These are phyloP conservation scores for Ceratocystis alfenasii DNA, from an alignment of 2,329 filamentous ascomycete species.

Conservation along the genomic window DNA sequence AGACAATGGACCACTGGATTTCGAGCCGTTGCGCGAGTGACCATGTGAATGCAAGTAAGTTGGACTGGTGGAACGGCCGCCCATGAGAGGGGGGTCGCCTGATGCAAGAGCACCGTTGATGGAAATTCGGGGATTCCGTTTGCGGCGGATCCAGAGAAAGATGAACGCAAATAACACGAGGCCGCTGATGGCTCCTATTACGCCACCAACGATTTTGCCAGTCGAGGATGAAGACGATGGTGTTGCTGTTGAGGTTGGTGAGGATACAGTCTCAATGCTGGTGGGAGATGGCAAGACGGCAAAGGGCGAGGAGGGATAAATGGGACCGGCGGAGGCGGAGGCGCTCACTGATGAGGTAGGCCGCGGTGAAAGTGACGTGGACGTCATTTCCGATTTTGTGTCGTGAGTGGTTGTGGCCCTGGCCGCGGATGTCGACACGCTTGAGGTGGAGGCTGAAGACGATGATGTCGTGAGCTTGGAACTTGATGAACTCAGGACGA, in stretches of 20 bases:
- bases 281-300: conserved; percentile 3
- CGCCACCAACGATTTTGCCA: conserved; percentile 37
- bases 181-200: conserved; percentile 36
- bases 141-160: conserved; percentile 33
- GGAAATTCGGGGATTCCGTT: conserved; percentile 24
- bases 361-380: background rate
- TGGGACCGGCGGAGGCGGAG: background rate
- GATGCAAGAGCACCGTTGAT: conserved; percentile 17
- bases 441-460: conserved; percentile 22
- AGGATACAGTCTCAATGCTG: background rate
- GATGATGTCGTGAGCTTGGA: conserved; percentile 17
- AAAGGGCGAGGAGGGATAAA: background rate
- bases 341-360: conserved; percentile 22
- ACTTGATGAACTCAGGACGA: conserved; percentile 24
- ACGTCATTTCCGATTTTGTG: conserved; percentile 25
- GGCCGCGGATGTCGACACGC: conserved; percentile 24
- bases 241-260: conserved; percentile 1
- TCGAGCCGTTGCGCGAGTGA: conserved; percentile 23
- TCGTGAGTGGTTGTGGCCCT: conserved; percentile 23
- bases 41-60: conserved; percentile 1
- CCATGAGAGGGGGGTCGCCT: conserved; percentile 13
- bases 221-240: conserved; percentile 25
- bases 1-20: conserved; percentile 31
- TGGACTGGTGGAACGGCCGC: conserved; percentile 10
- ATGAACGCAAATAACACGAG: conserved; percentile 33